Evolutionary conservation across 495 filamentous ascomycete species (phyloP).

Genomic region (Hypomontagnella monticulosa): DNA sequence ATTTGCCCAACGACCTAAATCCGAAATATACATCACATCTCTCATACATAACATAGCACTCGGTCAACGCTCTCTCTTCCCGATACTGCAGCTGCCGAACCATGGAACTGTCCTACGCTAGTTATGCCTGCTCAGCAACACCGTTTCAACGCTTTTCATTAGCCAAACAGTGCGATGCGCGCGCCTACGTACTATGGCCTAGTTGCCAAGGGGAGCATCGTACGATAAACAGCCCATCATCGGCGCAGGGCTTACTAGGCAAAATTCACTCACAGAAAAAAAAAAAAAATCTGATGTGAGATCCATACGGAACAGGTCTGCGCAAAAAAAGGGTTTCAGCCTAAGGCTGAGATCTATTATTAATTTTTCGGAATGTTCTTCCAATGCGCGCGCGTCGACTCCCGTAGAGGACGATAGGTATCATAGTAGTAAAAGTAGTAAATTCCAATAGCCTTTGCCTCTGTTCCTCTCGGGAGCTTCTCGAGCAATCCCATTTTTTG

Average conservation of each 20-base stretch:
- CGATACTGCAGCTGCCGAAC: background rate
- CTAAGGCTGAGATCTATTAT: conserved; percentile 22
- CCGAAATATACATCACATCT: no score
- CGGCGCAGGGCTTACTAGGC: conserved; percentile 13
- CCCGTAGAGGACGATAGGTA: conserved; percentile 27
- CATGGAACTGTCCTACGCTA: background rate
- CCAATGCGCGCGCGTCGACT: conserved; percentile 27
- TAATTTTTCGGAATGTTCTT: conserved; percentile 5
- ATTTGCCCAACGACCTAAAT: no score
- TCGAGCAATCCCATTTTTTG: conserved; percentile 16
- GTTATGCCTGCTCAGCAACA: conserved; percentile 7
- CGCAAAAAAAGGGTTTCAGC: conserved; percentile 22
- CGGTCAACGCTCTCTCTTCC: no score
- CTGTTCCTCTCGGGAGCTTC: conserved; percentile 14
- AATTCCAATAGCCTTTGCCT: background rate
- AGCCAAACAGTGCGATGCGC: conserved; percentile 14
- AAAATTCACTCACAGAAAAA: conserved; percentile 22
- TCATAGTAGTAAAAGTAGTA: conserved; percentile 14
- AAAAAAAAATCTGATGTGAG: conserved; percentile 31
- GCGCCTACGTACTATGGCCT: background rate
- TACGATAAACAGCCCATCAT: conserved; percentile 30
- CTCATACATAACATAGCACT: no score
- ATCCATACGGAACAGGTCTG: background rate
- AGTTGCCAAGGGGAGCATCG: conserved; percentile 26
- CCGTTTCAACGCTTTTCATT: conserved; percentile 4